Evolutionary conservation across 805 yeast species (phyloP).

Genomic region (Myxozyma sirexii): DNA sequence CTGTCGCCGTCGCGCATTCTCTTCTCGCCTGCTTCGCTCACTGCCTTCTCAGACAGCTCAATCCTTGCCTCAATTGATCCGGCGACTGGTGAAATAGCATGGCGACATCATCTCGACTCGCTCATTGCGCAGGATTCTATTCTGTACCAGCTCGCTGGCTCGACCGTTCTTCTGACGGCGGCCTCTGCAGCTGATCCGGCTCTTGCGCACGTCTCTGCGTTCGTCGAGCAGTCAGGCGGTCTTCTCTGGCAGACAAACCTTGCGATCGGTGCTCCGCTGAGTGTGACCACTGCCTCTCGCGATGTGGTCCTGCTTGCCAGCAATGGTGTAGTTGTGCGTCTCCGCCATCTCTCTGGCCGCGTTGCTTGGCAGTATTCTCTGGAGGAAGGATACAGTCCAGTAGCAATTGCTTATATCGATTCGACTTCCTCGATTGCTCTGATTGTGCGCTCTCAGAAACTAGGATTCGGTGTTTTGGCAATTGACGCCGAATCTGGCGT

Average conservation of each 20-base stretch:
- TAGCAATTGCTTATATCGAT: not conserved
- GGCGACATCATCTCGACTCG: conserved; percentile 37
- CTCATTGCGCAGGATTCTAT: conserved; percentile 11
- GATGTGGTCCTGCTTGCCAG: conserved; percentile 20
- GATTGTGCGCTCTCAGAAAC: conserved; percentile 9
- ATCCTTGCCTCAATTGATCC: conserved; percentile 37
- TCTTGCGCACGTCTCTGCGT: conserved; percentile 18
- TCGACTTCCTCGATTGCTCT: not conserved
- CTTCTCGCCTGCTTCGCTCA: conserved; percentile 24
- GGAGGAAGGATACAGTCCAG: conserved; percentile 12
- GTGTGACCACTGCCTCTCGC: conserved; percentile 4
- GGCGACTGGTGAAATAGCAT: conserved; percentile 37
- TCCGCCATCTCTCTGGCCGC: conserved; percentile 15
- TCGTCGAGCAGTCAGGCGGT: conserved; percentile 17
- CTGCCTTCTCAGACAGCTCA: conserved; percentile 33
- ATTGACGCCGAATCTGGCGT: conserved; percentile 11
- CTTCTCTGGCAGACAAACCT: conserved; percentile 28
- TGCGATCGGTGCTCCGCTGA: conserved; percentile 22
- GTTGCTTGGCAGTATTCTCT: conserved; percentile 10
- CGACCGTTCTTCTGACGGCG: conserved; percentile 17
- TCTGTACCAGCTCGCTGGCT: not conserved
- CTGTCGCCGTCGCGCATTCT: conserved; percentile 19
- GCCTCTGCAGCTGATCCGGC: conserved; percentile 18
- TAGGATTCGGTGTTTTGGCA: conserved; percentile 15
- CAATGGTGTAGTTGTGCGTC: conserved; percentile 14